Base-by-base conservation (phyloP, 2,329 filamentous ascomycete species). In the Pseudodiploospora longispora region DNA sequence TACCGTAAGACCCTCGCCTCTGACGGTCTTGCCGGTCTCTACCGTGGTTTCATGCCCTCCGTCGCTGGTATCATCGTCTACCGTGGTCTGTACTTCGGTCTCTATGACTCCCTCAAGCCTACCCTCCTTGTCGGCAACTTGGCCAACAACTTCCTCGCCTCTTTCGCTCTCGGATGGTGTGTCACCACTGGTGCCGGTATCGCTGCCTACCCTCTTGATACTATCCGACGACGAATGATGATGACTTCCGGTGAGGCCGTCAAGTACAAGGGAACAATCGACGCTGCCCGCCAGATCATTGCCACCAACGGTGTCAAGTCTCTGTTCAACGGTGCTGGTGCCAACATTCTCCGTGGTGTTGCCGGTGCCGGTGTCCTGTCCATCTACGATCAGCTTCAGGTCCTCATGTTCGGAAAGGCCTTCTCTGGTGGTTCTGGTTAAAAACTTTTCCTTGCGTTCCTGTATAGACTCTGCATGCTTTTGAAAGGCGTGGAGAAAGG, bases 321-420 rank as follows among this genome's bases (percentile, higher is more conserved):
- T 65, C 91, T 98, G 75, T 98, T 98, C 90, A 98, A 98, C 88
- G 93, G 93, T 90, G 93, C 93, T 70, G 93, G 93, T 88, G 93
- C 93, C 83, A 98, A 98, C 88, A 98, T 98, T 69, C 93, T 98
- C 78, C 93, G 93, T 95, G 94, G 93, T 96, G 93, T 98, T 69
- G 93, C 93, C 69, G 94, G 93, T 88, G 93, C 93, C 79, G 93
- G 93, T 98, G 93, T 98, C 70, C 82, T 98, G 71, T 98, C 93
- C 74, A 96, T 98, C 88, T 98, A 98, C 79, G 93, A 98, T 74
- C 91, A 97, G 83, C 87, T 87, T 73, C 93, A 98, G 86, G 83
- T 98, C 71, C 75, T 98, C 72, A 76, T 98, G 75, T 98, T 98
- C 87, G 93, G 93, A 74, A 97, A 98, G 90, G 87, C 89, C 80